Conservation (phyloP, 2,329 filamentous ascomycete genomes). For the Berkeleyomyces rouxiae region DNA sequence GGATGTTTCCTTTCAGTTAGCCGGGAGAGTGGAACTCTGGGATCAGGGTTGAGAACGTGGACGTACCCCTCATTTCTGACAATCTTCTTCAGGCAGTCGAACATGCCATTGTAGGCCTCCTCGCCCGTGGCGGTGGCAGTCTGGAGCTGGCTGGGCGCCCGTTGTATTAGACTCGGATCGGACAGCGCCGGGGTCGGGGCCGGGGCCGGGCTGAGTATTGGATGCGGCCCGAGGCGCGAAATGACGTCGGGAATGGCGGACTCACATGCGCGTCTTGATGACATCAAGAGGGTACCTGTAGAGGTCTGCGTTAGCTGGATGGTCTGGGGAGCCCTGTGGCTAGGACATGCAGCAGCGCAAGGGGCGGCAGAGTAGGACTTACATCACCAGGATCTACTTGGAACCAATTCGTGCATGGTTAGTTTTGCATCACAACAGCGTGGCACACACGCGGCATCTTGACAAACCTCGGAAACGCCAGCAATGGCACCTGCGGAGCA, state of each 20-base stretch:
- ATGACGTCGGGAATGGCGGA: slow-evolving; percentile 13
- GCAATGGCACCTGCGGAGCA: slow-evolving; percentile 59
- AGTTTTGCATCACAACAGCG: not conserved
- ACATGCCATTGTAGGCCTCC: slow-evolving; percentile 89
- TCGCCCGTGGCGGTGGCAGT: slow-evolving; percentile 54
- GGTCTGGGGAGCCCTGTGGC: not conserved
- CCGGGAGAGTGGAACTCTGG: not conserved
- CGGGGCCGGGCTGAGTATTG: not conserved
- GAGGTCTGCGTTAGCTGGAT: not conserved
- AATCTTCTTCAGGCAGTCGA: slow-evolving; percentile 97
- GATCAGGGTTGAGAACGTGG: not conserved
- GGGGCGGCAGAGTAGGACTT: slow-evolving; percentile 21
- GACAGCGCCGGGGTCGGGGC: not conserved
- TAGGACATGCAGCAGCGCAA: not conserved
- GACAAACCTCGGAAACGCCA: slow-evolving; percentile 84
- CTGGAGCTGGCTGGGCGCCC: slow-evolving; percentile 60
- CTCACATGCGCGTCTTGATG: slow-evolving; percentile 92
- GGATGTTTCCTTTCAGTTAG: not conserved
- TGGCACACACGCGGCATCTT: not conserved
- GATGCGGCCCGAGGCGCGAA: not conserved
- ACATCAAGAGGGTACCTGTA: slow-evolving; percentile 94
- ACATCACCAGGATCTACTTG: slow-evolving; percentile 73
- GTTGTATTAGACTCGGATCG: slow-evolving; percentile 13
- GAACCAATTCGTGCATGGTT: slow-evolving; percentile 6
- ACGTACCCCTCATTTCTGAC: slow-evolving; percentile 81